These are phyloP conservation scores for Backusella luteola DNA, from an alignment of 192 early-diverging fungal genomes.

Conservation along the genomic window DNA sequence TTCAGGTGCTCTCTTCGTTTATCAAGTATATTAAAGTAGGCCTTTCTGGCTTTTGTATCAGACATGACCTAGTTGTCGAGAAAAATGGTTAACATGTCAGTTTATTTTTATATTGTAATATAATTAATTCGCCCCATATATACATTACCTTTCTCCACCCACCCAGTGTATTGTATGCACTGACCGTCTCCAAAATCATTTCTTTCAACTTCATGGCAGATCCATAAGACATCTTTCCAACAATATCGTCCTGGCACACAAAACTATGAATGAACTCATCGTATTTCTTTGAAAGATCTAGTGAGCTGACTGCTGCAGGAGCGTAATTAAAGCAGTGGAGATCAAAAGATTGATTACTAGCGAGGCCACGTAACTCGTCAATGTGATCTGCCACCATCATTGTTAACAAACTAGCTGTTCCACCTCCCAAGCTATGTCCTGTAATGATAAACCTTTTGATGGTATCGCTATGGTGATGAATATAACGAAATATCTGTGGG, in stretches of 20 bases:
- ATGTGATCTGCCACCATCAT: constrained; percentile 59
- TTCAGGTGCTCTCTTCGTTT: constrained; percentile 19
- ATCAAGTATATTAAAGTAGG: constrained; percentile 24
- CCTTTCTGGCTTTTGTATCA: constrained; percentile 18
- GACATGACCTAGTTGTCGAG: constrained; percentile 12
- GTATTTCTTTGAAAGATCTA: constrained; percentile 46
- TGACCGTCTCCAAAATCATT: constrained; percentile 52
- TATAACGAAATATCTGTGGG: constrained; percentile 51
- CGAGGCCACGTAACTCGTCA: constrained; percentile 23
- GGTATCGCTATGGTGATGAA: constrained; percentile 36
- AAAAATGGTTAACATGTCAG: neutral
- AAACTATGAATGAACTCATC: constrained; percentile 53
- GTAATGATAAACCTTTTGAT: constrained; percentile 50
- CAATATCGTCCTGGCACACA: constrained; percentile 60
- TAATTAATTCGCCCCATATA: neutral
- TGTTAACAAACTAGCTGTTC: constrained; percentile 56
- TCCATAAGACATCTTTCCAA: constrained; percentile 64
- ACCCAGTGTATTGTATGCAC: constrained; percentile 29
- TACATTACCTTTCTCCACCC: constrained; percentile 17
- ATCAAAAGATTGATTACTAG: constrained; percentile 39
- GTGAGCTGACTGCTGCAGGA: constrained; percentile 50
- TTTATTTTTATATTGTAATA: neutral
- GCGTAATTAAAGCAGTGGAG: constrained; percentile 49
- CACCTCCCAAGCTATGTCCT: constrained; percentile 64
- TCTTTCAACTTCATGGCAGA: constrained; percentile 60